Base-by-base conservation (phyloP, 257 asterid species). In the Leptodermis oblonga region DNA sequence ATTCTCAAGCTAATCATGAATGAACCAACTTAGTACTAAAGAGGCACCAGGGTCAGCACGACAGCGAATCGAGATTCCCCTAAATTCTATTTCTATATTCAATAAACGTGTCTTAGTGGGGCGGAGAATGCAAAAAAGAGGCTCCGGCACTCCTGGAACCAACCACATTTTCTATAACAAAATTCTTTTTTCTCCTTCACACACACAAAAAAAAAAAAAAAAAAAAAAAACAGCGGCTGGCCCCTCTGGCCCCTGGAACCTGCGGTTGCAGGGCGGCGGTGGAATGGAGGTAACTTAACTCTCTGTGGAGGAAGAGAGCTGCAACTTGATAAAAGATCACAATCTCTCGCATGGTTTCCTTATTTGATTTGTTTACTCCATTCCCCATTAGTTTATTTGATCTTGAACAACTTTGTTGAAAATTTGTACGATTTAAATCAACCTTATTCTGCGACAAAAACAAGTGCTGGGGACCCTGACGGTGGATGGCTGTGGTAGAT, bases 71-170 rank as follows among this genome's bases (percentile, higher is more conserved):
- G 10, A 41, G 10, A 41, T 5, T 9, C 45, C 10, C 10, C 6
- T 34, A 34, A 34, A 2, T 34, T 34, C 39, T 43, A 0, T 43
- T 11, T 0, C 12, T 11, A 43, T 43, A 43, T 43, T 39, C 1
- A 48, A 10, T 2, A 48, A 18, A 48, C 70, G 76, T 69, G 61
- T 71, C 20, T 75, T 74, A 74, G 80, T 79, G 81, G 80, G 82
- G 45, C 54, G 56, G 65, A 5, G 59, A 37, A 46, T 49, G 48
- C 43, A 54, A 36, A 49, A 63, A 70, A 12, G 55, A 58, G 70
- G 52, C 63, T 89, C 94, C 93, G 20, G 60, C 70, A 72, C 67
- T 82, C 77, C 54, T 39, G 94, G 94, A 89, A 66, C 86, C 83
- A 83, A 83, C 86, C 74, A 45, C 20, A 51, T 81, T 76, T 76